phyloP scores from a whole-genome alignment of 2,329 filamentous ascomycete species.

The Alternaria triticina region DNA sequence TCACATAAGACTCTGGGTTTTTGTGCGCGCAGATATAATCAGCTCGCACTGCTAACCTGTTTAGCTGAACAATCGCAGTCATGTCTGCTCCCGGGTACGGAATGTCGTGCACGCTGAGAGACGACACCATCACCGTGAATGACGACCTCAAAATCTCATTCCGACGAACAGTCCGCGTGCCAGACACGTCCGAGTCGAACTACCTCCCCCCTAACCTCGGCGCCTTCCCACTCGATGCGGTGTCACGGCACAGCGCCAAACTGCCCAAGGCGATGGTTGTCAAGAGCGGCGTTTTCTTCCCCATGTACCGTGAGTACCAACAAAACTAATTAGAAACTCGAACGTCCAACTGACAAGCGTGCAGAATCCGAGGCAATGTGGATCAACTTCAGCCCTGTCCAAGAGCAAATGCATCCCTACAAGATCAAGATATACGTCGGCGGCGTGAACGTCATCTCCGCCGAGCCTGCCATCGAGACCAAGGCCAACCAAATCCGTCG shows the following conservation, averaged over 20 bases:
- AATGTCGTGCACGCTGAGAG: background rate
- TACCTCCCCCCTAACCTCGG: conserved; percentile 21
- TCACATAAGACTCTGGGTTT: background rate
- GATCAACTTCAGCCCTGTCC: conserved; percentile 42
- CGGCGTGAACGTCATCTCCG: conserved; percentile 53
- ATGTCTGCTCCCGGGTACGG: background rate
- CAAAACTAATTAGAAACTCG: too few relatives aligned
- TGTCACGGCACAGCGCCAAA: conserved; percentile 27
- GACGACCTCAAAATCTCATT: conserved; percentile 21
- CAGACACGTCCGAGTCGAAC: conserved; percentile 39
- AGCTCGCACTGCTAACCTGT: background rate
- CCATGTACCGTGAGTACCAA: conserved; percentile 56
- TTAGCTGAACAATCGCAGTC: background rate
- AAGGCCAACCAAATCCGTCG: background rate
- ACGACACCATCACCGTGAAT: conserved; percentile 8
- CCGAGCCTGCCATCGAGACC: conserved; percentile 25
- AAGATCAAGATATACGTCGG: conserved; percentile 52
- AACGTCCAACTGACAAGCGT: background rate
- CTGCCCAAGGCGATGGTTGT: conserved; percentile 45
- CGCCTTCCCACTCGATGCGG: conserved; percentile 14
- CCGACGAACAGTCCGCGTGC: conserved; percentile 22
- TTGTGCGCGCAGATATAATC: background rate
- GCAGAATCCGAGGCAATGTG: conserved; percentile 53
- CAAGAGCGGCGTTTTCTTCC: conserved; percentile 56
- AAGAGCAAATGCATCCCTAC: conserved; percentile 25